These are phyloP conservation scores for Botrytis fragariae DNA, from an alignment of 2,329 filamentous ascomycete species.

Conservation along the genomic window DNA sequence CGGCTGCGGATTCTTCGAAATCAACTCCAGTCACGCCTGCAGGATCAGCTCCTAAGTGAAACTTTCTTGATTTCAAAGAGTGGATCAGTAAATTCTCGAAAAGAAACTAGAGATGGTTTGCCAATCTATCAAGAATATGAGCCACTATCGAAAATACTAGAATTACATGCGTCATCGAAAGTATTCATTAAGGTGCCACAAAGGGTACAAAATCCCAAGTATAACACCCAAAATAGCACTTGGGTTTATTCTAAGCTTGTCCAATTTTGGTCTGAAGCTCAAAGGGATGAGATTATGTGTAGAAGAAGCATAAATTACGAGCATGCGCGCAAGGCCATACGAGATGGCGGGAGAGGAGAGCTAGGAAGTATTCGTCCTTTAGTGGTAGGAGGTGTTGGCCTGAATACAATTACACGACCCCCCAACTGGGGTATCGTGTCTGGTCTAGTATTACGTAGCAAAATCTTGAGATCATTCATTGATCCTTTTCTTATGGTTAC, in stretches of 20 bases:
- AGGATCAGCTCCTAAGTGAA: constrained; percentile 32
- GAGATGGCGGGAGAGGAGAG: neutral
- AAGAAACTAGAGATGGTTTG: neutral
- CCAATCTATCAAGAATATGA: neutral
- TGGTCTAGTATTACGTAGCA: neutral
- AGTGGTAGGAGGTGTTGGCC: neutral
- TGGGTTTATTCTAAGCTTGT: neutral
- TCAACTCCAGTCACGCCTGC: constrained; percentile 25
- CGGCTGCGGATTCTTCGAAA: constrained; percentile 14
- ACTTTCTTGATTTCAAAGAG: neutral
- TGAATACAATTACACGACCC: neutral
- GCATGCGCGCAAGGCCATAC: neutral
- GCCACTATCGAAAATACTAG: neutral
- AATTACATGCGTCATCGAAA: neutral
- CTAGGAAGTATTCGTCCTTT: neutral
- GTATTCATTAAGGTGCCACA: neutral
- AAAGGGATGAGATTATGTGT: neutral
- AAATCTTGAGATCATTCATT: neutral
- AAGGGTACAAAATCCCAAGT: neutral
- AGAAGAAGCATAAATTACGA: neutral
- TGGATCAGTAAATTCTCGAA: neutral
- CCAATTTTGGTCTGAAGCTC: neutral
- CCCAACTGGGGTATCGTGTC: neutral
- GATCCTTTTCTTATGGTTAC: neutral
- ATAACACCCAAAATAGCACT: neutral